Evolutionary conservation across 768 basidiomycete species (phyloP).

Genomic region (Serendipita sp.): DNA sequence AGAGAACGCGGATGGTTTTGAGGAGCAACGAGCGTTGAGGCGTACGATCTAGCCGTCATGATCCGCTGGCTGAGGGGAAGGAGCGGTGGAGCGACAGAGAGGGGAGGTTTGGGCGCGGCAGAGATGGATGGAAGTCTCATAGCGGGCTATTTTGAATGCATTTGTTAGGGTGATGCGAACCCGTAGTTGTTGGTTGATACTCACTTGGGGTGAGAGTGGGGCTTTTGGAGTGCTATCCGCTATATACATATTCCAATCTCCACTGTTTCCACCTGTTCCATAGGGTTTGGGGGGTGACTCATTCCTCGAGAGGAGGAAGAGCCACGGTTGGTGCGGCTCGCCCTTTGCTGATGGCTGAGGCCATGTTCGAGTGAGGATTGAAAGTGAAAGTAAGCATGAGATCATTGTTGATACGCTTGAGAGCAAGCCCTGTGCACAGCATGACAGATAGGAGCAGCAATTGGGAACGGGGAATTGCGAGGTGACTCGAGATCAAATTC

Average conservation of each 20-base stretch:
- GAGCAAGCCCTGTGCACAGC: constrained; percentile 2
- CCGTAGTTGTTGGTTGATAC: constrained; percentile 13
- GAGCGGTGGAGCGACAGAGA: constrained; percentile 12
- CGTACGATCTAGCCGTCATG: not conserved
- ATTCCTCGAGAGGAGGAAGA: constrained; percentile 5
- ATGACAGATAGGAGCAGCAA: constrained; percentile 14
- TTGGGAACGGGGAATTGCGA: constrained; percentile 8
- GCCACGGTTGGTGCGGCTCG: constrained; percentile 9
- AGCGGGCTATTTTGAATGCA: constrained; percentile 23
- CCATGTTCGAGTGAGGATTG: constrained; percentile 15
- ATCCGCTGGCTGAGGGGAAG: constrained; percentile 10
- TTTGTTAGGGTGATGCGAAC: not conserved
- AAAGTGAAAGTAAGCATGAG: constrained; percentile 16
- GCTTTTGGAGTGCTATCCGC: not conserved
- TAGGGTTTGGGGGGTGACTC: not conserved
- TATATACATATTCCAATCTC: not conserved
- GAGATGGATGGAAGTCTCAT: constrained; percentile 14
- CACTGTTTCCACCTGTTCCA: constrained; percentile 6
- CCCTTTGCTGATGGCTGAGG: not conserved
- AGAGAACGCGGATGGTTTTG: not conserved
- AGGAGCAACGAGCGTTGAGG: not conserved
- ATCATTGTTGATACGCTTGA: constrained; percentile 21
- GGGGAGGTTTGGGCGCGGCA: not conserved
- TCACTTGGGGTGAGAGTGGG: not conserved
- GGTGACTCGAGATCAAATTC: constrained; percentile 18